Base-by-base conservation (phyloP, 768 basidiomycete genomes). In the Trametopsis cervina region DNA sequence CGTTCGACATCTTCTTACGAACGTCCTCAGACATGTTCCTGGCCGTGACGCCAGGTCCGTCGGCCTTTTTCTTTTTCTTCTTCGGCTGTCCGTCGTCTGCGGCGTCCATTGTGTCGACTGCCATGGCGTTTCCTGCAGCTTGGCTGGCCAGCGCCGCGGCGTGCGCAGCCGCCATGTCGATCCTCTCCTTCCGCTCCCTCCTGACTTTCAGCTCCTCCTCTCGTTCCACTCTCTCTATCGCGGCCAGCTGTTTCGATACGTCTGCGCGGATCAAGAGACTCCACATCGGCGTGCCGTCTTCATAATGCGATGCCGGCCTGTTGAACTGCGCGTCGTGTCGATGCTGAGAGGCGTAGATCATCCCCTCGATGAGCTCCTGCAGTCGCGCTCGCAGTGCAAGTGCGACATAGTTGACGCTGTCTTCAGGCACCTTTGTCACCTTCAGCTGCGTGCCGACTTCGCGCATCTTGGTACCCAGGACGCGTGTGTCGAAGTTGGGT, bases 21-120 rank as follows among this genome's bases (percentile, higher is more conserved):
- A 90, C 85, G 57, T 93, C 91, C 64, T 92, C 91, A 4, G 83
- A 85, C 87, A 94, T 89, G 60, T 91, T 92, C 48, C 85, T 71
- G 46, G 89, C 60, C 49, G 60, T 44, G 40, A 53, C 54, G 18
- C 50, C 51, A 40, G 60, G 58, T 25, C 56, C 54, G 40, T 49
- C 51, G 42, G 54, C 57, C 54, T 49, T 55, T 46, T 43, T 50
- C 49, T 55, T 54, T 52, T 54, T 54, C 47, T 56, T 46, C 50
- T 55, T 54, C 46, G 53, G 44, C 44, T 43, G 40, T 3, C 46
- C 37, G 21, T 48, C 52, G 21, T 54, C 45, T 13, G 23, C 25
- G 11, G 18, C 43, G 2, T 40, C 46, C n/a, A 18, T 21, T 18
- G n/a, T 42, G 21, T 71, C 70, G 10, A 64, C 53, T 0, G 57